Evolutionary conservation across 192 early-diverging fungal species (phyloP).

Genomic region (Podila minutissima): DNA sequence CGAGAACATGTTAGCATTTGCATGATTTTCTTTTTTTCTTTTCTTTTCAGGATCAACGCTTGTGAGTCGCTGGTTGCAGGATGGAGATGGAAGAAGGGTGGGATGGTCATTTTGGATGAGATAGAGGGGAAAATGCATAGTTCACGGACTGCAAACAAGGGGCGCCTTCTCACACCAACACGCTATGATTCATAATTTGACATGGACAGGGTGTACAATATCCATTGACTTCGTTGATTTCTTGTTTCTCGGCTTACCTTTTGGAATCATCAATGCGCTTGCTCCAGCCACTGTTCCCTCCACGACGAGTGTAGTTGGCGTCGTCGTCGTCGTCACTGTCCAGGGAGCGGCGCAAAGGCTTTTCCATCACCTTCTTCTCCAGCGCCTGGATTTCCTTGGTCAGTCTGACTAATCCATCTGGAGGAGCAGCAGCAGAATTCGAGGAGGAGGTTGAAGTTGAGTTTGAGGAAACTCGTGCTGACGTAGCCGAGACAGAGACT

Average conservation of each 20-base stretch:
- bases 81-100: too few species aligned
- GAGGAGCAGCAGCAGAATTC: conserved; percentile 4
- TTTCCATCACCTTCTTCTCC: conserved; percentile 49
- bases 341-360: conserved; percentile 27
- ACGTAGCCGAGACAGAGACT: conserved; percentile 9
- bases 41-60: background rate
- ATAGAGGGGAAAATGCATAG: too few species aligned
- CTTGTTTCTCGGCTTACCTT: conserved; percentile 27
- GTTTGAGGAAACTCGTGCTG: background rate
- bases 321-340: conserved; percentile 39
- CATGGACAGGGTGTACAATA: too few species aligned
- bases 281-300: conserved; percentile 24
- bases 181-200: too few species aligned
- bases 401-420: conserved; percentile 30
- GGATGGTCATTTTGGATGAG: too few species aligned
- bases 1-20: background rate
- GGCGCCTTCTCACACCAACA: too few species aligned
- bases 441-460: background rate
- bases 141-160: too few species aligned
- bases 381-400: conserved; percentile 49
- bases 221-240: background rate
- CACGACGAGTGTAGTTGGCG: conserved; percentile 2
- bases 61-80: background rate
- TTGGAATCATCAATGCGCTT: conserved; percentile 48
- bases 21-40: background rate